phyloP scores from a whole-genome alignment of 78 protist genomes.

The Dictyostelium firmibasis region DNA sequence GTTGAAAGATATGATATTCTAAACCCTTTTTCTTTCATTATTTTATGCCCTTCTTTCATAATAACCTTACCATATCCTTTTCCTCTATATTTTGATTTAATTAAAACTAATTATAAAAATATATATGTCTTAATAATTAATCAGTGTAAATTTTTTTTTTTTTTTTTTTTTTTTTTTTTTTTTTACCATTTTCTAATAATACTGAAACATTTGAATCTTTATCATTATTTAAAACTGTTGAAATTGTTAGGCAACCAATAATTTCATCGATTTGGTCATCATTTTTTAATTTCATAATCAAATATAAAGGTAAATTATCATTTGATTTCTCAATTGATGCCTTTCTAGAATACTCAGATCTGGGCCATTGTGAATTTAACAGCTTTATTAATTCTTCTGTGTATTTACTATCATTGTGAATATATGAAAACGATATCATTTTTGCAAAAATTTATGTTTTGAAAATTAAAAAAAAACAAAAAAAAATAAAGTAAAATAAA shows the following conservation, averaged over 20 bases:
- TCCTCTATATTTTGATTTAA: background rate
- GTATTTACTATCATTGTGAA: background rate
- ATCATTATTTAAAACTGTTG: background rate
- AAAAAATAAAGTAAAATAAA: background rate
- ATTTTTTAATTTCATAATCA: slow-evolving; percentile 3
- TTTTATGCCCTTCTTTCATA: background rate
- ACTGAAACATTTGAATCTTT: background rate
- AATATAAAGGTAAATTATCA: background rate
- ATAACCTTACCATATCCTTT: slow-evolving; percentile 18
- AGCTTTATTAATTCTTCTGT: background rate
- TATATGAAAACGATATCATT: background rate
- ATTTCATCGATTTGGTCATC: background rate
- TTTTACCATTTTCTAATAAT: slow-evolving; percentile 19
- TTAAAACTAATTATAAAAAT: background rate
- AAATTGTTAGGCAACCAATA: background rate
- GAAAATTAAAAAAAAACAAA: background rate
- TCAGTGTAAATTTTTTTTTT: too few relatives aligned
- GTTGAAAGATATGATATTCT: background rate
- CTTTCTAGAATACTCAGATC: background rate
- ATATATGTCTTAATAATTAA: too few relatives aligned
- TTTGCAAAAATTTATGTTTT: background rate
- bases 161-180: background rate
- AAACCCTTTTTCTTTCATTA: background rate
- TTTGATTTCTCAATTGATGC: slow-evolving; percentile 13
- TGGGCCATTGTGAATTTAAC: slow-evolving; percentile 23